Conservation (phyloP, 306 rosid species). For the Fragaria vesca region DNA sequence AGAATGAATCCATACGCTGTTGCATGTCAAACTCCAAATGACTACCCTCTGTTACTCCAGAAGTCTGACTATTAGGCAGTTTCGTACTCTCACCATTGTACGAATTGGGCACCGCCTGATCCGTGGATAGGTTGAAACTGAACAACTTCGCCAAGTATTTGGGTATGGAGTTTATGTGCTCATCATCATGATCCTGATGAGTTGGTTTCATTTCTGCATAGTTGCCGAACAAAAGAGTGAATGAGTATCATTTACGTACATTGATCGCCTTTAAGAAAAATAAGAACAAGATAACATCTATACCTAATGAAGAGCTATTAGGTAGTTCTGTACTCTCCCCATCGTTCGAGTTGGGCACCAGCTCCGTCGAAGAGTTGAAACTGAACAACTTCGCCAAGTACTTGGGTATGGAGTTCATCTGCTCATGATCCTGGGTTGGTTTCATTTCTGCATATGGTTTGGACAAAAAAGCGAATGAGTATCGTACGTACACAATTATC, state of each 20-base stretch:
- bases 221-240: too few relatives aligned
- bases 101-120: constrained; percentile 46
- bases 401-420: constrained; percentile 44
- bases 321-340: constrained; percentile 29
- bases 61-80: constrained; percentile 36
- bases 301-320: constrained; percentile 10
- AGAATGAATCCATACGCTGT: constrained; percentile 56
- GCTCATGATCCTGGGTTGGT: constrained; percentile 43
- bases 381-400: constrained; percentile 57
- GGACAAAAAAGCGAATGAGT: not conserved
- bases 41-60: constrained; percentile 39
- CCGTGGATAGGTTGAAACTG: constrained; percentile 44
- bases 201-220: too few relatives aligned
- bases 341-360: constrained; percentile 47
- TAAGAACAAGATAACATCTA: too few relatives aligned
- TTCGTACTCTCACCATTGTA: constrained; percentile 28
- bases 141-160: constrained; percentile 62
- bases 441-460: constrained; percentile 39
- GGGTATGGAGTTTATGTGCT: constrained; percentile 30
- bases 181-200: too few relatives aligned
- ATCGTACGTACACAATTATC: not conserved
- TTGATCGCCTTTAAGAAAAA: too few relatives aligned
- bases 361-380: constrained; percentile 44
- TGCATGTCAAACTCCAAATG: constrained; percentile 52
- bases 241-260: too few relatives aligned